Evolutionary conservation across 2,329 filamentous ascomycete species (phyloP), one percentile per base, ranked within the genome.

Genomic region (Botryotinia narcissicola): DNA sequence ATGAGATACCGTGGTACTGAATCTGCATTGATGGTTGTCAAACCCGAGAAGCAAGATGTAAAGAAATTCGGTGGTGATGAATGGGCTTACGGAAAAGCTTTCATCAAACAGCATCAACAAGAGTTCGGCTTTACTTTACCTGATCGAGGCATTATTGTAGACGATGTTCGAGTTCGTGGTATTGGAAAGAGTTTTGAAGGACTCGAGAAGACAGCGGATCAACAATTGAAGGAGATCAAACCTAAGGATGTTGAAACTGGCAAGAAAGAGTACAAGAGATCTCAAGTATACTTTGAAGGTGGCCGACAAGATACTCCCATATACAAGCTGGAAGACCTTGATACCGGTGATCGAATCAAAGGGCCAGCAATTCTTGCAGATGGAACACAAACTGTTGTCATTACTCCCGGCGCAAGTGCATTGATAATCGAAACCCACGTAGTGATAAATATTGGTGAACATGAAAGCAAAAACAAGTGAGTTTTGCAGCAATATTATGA

Each of bases 1-100:
- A 94, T 98, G 91, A 87, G 95, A 73, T 97, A 97, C 79, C 89
- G 93, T 51, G 94, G 94, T 18, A 97, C 94, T 0, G 94, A 97
- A 80, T 97, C 94, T 12, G 93, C 94, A 0, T 86, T 97, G 60
- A 98, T 97, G 94, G 89, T 97, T 66, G 84, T 96, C 76, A 93
- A 92, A 81, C 93, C 94, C 0, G 87, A 83, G 3, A 83, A 86
- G 54, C 87, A 90, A 69, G 90, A 93, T 73, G 86, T 86, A 0
- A 83, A 89, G 74, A 84, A 87, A 22, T 92, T 88, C 76, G 85
- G 82, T 37, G 90, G 89, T 10, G 89, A 93, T 37, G 89, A 93
- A 20, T 97, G 93, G 92, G 92, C 91, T 1, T 98, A 95, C 82
- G 93, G 91, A 4, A 88, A 91, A 76, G 94, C 93, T 0, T 98